Percentiles rank a stretch among this genome's conserved stretches.
phyloP scores from a whole-genome alignment of 495 filamentous ascomycete genomes.

The Amniculicola lignicola region DNA sequence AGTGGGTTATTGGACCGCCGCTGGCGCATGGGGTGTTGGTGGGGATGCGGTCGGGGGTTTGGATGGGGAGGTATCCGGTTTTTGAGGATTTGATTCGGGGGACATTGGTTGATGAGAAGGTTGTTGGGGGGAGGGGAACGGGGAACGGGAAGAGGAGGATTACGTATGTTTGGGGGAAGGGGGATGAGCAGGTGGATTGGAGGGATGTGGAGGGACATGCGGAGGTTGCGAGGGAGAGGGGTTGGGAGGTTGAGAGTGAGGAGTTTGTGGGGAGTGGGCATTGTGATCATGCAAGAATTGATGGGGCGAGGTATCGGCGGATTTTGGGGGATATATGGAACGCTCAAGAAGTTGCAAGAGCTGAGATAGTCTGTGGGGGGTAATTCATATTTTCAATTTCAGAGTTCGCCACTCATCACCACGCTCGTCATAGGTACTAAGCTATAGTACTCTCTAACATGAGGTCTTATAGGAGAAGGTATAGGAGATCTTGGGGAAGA shows the following conservation, averaged over 20 bases:
- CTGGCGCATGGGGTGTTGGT: not conserved
- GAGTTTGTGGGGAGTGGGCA: conserved; percentile 9
- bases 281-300: not conserved
- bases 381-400: no score
- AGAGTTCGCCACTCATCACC: no score
- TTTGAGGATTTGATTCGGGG: conserved; percentile 1
- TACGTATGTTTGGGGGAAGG: conserved; percentile 7
- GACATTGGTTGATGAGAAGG: conserved; percentile 1
- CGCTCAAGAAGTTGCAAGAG: no score
- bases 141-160: conserved; percentile 1
- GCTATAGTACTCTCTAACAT: no score
- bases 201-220: conserved; percentile 10
- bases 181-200: conserved; percentile 11
- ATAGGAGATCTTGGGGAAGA: no score
- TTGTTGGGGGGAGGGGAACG: not conserved
- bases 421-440: no score
- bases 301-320: conserved; percentile 4
- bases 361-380: no score
- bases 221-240: not conserved
- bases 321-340: not conserved
- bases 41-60: not conserved
- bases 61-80: not conserved
- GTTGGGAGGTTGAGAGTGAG: conserved; percentile 2
- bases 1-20: not conserved
- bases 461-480: no score